Evolutionary conservation across 2,329 filamentous ascomycete species (phyloP), one percentile per base, ranked within the genome.

Genomic region (Aspergillus proliferans): DNA sequence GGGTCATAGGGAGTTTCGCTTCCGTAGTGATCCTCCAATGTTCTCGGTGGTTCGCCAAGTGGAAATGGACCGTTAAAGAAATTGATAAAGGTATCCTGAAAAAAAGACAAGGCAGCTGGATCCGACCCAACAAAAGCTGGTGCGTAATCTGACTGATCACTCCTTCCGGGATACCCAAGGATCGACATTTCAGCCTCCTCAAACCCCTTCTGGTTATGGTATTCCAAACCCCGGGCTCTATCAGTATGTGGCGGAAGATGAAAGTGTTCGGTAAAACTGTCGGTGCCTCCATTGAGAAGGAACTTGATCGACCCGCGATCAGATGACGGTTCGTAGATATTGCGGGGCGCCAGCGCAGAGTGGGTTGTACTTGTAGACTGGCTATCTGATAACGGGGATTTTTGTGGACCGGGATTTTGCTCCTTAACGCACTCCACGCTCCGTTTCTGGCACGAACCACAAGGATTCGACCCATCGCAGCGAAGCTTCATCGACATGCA

Each of bases 401-500:
- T 21, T 21, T 21, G 38, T 40, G 18, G 7, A 14, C 38, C 18
- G 6, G 39, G 48, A 57, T 49, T 63, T 57, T 59, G 60, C 19
- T 62, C 59, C 24, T 68, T 68, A 47, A 67, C 69, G 57, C 73
- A 75, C 18, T 62, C 59, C 12, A 73, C 57, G 36, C 66, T 66
- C 54, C 72, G 68, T 53, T 73, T 73, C 49, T 64, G 60, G 51
- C 73, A 75, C 4, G 72, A 71, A 33, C 67, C 64, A 50, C 73
- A 75, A 14, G 73, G 73, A 47, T 58, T 69, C 28, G 60, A 56
- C 8, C 73, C 73, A 53, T 75, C 72, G 53, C 73, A 75, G 10
- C 73, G 72, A 15, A 75, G 64, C 51, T 75, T 75, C 68, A 74
- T 74, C 19, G 69, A 63, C 14, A 71, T 75, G 53, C 73, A 75